Conservation (phyloP, 192 early-diverging fungal species). For the Backusella morwellensis region DNA sequence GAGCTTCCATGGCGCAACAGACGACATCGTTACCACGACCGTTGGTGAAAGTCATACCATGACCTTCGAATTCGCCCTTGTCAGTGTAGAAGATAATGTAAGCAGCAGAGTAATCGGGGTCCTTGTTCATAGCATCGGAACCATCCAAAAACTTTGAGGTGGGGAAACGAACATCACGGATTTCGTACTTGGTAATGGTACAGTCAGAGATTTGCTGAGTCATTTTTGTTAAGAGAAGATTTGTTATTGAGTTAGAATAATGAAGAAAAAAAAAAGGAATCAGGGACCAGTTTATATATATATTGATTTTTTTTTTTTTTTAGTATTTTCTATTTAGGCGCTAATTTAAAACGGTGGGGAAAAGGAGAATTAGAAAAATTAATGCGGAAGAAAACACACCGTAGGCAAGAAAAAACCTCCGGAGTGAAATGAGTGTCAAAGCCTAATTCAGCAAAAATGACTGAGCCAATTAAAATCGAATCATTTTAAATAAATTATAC, state of each 20-base stretch:
- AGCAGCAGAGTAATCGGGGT: slow-evolving; percentile 42
- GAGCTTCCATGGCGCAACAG: slow-evolving; percentile 28
- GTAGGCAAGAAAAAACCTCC: background rate
- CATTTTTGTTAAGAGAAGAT: slow-evolving; percentile 9
- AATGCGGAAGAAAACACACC: background rate
- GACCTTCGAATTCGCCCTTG: slow-evolving; percentile 23
- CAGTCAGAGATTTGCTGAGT: slow-evolving; percentile 13
- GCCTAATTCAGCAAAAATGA: background rate
- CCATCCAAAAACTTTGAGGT: slow-evolving; percentile 37
- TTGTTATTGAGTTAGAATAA: background rate
- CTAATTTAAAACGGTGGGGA: background rate
- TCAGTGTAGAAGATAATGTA: slow-evolving; percentile 40
- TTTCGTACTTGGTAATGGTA: slow-evolving; percentile 36
- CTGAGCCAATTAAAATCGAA: background rate
- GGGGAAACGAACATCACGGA: slow-evolving; percentile 39
- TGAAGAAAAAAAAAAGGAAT: background rate
- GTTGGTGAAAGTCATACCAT: slow-evolving; percentile 38
- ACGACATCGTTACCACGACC: slow-evolving; percentile 36
- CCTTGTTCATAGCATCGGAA: slow-evolving; percentile 45
- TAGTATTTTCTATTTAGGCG: background rate
- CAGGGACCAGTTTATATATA: slow-evolving; percentile 4
- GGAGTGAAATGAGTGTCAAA: background rate
- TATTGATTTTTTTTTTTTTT: background rate
- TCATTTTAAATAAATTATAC: background rate
- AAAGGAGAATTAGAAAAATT: background rate